Percentiles rank a stretch among this genome's conserved stretches.
These are phyloP conservation scores for Claviceps paspali DNA, from an alignment of 2,329 filamentous ascomycete genomes.

Conservation along the genomic window DNA sequence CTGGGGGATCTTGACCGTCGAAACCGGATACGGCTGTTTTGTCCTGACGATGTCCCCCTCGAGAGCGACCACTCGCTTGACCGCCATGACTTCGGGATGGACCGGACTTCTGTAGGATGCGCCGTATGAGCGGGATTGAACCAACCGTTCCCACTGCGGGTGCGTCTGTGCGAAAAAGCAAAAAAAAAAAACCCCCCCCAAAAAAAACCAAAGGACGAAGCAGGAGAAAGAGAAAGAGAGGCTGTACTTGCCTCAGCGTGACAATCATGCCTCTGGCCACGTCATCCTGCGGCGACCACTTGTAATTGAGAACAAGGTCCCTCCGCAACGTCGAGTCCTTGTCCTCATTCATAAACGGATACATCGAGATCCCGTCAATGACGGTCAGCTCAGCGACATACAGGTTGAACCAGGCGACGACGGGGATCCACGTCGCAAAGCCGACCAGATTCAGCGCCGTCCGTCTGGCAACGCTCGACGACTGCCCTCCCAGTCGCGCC, in stretches of 20 bases:
- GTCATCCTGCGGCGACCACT: constrained; percentile 40
- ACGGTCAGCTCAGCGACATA: constrained; percentile 42
- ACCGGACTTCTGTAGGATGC: constrained; percentile 44
- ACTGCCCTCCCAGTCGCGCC: constrained; percentile 16
- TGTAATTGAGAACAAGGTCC: constrained; percentile 44
- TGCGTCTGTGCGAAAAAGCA: too few species aligned
- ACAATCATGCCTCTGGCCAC: constrained; percentile 61
- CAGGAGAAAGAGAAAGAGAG: not conserved
- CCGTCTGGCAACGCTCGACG: constrained; percentile 12
- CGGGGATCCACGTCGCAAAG: constrained; percentile 46
- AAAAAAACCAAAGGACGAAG: not conserved
- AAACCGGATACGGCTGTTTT: constrained; percentile 40
- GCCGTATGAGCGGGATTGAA: not conserved
- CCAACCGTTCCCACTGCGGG: too few species aligned
- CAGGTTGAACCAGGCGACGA: constrained; percentile 44
- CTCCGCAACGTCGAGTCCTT: constrained; percentile 37
- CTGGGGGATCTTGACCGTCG: constrained; percentile 50
- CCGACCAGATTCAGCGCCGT: constrained; percentile 33
- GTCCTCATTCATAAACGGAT: constrained; percentile 57
- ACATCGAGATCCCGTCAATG: constrained; percentile 56
- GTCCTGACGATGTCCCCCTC: constrained; percentile 65
- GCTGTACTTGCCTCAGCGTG: constrained; percentile 42
- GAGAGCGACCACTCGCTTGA: constrained; percentile 74
- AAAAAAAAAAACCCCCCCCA: not conserved
- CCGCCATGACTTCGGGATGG: constrained; percentile 50